Conservation (phyloP, 495 filamentous ascomycete species). For the Xylaria bambusicola region DNA sequence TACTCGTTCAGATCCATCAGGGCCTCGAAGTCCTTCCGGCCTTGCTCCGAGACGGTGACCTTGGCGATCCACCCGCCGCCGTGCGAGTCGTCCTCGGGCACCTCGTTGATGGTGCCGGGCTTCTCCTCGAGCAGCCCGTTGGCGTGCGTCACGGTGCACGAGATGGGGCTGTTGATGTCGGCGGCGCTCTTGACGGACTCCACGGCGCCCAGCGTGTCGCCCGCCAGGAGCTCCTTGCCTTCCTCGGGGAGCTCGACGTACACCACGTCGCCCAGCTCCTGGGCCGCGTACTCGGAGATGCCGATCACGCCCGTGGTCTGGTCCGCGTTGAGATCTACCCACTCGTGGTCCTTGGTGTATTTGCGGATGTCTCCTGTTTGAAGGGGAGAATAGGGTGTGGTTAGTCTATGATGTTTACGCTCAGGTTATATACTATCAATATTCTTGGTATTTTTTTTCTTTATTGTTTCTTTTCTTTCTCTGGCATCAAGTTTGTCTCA, state of each 20-base stretch:
- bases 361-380: constrained; percentile 64
- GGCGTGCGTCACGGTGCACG: constrained; percentile 69
- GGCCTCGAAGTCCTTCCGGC: constrained; percentile 64
- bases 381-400: constrained; percentile 5
- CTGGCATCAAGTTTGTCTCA: neutral
- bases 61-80: constrained; percentile 91
- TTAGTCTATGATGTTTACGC: too few relatives aligned
- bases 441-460: too few relatives aligned
- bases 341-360: constrained; percentile 98
- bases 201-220: constrained; percentile 87
- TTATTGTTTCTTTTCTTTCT: neutral
- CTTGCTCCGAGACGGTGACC: constrained; percentile 64
- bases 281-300: constrained; percentile 87
- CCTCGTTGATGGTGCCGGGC: constrained; percentile 82
- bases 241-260: constrained; percentile 86
- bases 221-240: constrained; percentile 62
- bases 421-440: too few relatives aligned
- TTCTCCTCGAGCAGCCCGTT: constrained; percentile 79
- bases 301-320: constrained; percentile 73
- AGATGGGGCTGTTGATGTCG: constrained; percentile 88
- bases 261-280: constrained; percentile 91
- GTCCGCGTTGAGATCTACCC: constrained; percentile 83
- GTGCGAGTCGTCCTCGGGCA: constrained; percentile 67
- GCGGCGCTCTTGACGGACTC: constrained; percentile 98
- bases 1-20: constrained; percentile 78